phyloP scores from a whole-genome alignment of 2,329 filamentous ascomycete species.

The Pseudogymnoascus sp. region DNA sequence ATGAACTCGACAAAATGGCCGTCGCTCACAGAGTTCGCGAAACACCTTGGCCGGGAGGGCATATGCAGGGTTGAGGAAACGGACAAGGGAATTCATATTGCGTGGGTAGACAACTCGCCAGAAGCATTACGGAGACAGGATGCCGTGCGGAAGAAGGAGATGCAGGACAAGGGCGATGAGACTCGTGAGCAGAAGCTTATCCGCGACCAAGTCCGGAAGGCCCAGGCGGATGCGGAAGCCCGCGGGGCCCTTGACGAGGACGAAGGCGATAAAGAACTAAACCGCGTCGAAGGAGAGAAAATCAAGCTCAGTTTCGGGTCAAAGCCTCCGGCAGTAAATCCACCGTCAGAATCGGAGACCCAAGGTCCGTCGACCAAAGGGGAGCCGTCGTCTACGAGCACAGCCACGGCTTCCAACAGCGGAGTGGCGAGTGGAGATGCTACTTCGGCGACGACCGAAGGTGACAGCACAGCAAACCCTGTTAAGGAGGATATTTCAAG shows the following conservation, averaged over 20 bases:
- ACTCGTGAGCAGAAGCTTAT: slow-evolving; percentile 79
- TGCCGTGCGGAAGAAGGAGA: slow-evolving; percentile 72
- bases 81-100: slow-evolving; percentile 74
- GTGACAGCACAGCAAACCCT: background rate
- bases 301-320: slow-evolving; percentile 60
- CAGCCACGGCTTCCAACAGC: background rate
- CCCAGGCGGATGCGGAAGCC: slow-evolving; percentile 49
- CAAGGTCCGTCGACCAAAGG: background rate
- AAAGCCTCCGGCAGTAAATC: slow-evolving; percentile 21
- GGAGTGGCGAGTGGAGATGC: background rate
- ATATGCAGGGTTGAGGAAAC: slow-evolving; percentile 87
- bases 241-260: slow-evolving; percentile 35
- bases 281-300: slow-evolving; percentile 64
- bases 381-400: background rate
- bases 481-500: slow-evolving; percentile 14
- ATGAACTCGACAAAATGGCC: slow-evolving; percentile 92
- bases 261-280: slow-evolving; percentile 39
- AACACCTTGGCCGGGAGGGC: slow-evolving; percentile 75
- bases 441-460: slow-evolving; percentile 10
- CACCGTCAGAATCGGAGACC: slow-evolving; percentile 10
- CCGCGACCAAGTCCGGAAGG: slow-evolving; percentile 72
- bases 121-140: slow-evolving; percentile 76
- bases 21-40: slow-evolving; percentile 81
- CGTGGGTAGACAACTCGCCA: slow-evolving; percentile 87
- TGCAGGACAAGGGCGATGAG: slow-evolving; percentile 83